Evolutionary conservation across 2,329 filamentous ascomycete genomes (phyloP), one percentile per base, ranked within the genome.

Genomic region (Boeremia exigua): DNA sequence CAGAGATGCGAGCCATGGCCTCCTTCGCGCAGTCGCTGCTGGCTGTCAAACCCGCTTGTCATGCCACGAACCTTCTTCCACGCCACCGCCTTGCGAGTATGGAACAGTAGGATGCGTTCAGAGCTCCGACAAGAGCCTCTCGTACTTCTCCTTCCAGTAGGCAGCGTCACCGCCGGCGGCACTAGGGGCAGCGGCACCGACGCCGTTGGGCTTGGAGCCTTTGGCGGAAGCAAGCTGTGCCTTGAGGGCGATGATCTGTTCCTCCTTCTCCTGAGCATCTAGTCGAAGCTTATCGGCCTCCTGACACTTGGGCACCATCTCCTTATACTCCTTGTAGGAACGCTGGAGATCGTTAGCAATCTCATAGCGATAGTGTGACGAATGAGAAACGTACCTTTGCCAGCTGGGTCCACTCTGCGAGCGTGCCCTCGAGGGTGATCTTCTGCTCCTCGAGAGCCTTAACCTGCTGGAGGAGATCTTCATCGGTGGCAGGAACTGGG

Each of bases 71-170:
- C 19, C 5, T 5, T 23, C 19, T 23, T 23, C 2, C 5, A 23
- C 19, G 5, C 19, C 19, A 23, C 19, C 5, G 5, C 19, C 2
- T n/a, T 3, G 23, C 9, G 12, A 23, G 12, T 25, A 6, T 9
- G 2, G 23, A 25, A 8, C 3, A 9, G 28, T 11, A 25, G 10
- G 29, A 30, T 9, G 10, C 14, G 12, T n/a, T 27, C 15, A 51
- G 43, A 68, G 25, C 15, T 37, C 53, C 17, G 62, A 56, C 43
- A 69, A 46, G 15, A 70, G 62, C 2, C 38, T 42, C 17, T 71
- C 66, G 28, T 71, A 71, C 54, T 66, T 69, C 23, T 38, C 43
- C 53, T 67, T 68, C 68, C 68, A 71, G 59, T 70, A 68, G 0
- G 37, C 45, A 25, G 39, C 42, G 30, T 67, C 62, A 2, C 25